Evolutionary conservation across 768 basidiomycete species (phyloP).

Genomic region (Phylloporus sp.): DNA sequence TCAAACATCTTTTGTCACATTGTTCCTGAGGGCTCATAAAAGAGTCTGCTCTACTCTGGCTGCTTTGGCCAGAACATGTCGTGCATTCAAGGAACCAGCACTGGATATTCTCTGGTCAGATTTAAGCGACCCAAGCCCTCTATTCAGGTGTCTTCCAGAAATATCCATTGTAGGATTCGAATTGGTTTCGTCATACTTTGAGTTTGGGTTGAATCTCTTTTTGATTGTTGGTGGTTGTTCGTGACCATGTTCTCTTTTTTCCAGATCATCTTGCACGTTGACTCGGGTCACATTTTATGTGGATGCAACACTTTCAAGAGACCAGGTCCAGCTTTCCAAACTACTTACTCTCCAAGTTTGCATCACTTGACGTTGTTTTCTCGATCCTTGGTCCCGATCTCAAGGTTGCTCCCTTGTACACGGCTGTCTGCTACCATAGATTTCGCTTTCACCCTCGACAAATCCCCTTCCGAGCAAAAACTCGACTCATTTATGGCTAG

Average conservation of each 20-base stretch:
- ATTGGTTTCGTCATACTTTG: background rate
- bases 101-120: slow-evolving; percentile 7
- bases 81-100: slow-evolving; percentile 5
- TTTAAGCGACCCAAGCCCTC: background rate
- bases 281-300: background rate
- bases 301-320: background rate
- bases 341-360: background rate
- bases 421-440: background rate
- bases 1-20: background rate
- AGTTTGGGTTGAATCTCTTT: background rate
- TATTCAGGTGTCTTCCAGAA: background rate
- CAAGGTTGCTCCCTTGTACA: background rate
- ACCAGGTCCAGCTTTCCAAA: background rate
- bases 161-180: background rate
- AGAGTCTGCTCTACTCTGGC: background rate
- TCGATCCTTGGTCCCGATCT: background rate
- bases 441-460: background rate
- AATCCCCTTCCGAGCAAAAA: background rate
- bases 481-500: background rate
- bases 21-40: background rate
- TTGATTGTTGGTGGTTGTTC: too few species aligned
- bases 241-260: too few species aligned
- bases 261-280: background rate
- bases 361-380: background rate
- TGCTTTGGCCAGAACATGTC: slow-evolving; percentile 3